Base-by-base conservation (phyloP, 768 basidiomycete genomes). In the Tulasnella sp. region DNA sequence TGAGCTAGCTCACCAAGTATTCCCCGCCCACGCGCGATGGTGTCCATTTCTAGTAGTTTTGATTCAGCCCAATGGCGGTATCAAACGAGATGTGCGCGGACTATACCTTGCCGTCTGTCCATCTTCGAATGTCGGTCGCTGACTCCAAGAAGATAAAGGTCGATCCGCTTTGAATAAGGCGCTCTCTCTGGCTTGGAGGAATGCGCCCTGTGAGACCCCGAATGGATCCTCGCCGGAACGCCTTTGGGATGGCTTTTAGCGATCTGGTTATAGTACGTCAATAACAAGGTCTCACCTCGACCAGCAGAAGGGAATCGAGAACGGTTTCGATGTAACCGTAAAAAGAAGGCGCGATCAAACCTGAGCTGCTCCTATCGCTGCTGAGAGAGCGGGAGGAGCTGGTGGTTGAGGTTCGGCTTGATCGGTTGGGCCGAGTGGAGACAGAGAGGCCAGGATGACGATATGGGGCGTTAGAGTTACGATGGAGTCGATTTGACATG, bases 11-110 rank as follows among this genome's bases (percentile, higher is more conserved):
- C 32, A 71, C 70, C 20, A 71, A 35, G 16, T 44, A 71, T 23
- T 71, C 70, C n/a, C 70, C 70, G 9, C 37, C 70, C 15, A 71
- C 42, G 2, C 70, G 70, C 20, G 70, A 71, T 10, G 70, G 70
- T 1, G 70, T 39, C 70, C 70, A 71, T 23, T 23, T 71, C 70
- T 71, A 44, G 32, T 11, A 44, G 2, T 69, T 5, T 10, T 16
- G 18, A 71, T 13, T 44, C n/a, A 71, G 70, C 29, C 29, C 10
- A 10, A 23, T 29, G 70, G 16, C 5, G 5, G 32, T 29, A 29
- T 61, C 29, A 11, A 61, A 26, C 11, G 57, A n/a, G 18, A 29
- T 61, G 37, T 40, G n/a, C 23, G 35, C 2, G 42, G 11, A 71
- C 32, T 18, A 5, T 44, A 71, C 70, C 35, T 35, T 37, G 35